Evolutionary conservation across 2,329 filamentous ascomycete genomes (phyloP), one percentile per base, ranked within the genome.

Genomic region (Diaporthe velutina): DNA sequence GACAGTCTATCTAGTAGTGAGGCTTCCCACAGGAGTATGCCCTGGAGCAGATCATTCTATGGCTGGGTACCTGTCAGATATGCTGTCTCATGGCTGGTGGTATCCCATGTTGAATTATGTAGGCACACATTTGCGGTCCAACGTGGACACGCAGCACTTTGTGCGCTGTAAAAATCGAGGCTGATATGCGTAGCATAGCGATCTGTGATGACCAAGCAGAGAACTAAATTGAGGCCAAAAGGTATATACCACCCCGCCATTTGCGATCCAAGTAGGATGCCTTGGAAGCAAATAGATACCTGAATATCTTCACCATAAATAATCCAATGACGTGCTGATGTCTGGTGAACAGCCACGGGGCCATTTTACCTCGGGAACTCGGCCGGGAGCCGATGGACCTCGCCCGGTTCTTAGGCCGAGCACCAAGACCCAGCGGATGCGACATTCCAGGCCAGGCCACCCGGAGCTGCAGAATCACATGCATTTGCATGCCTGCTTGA

Each of bases 311-410:
- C n/a, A n/a, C n/a, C n/a, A 25, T 12, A 19, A 25, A 13, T 30
- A 17, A 42, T 73, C 61, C 67, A 70, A 70, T 75, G 55, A 64
- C 70, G 70, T 73, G 74, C 73, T 70, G 60, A 33, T 64, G n/a
- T 45, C 17, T 35, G 68, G 33, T 30, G 42, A 42, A 38, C 35
- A 50, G 68, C 45, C 61, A 38, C 13, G 45, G 30, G 61, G 30
- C 61, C 48, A 8, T n/a, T 50, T 58, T 70, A 60, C 70, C 74
- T 75, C 74, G 70, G 74, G 70, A 61, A 55, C 45, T 73, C 45
- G n/a, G 50, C 33, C 61, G 54, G 57, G 35, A 52, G 42, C 28
- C 33, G 45, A 54, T 72, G 57, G 33, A 28, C 50, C 22, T n/a
- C 42, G 45, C 45, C 64, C 64, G 64, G 28, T 66, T n/a, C n/a